Percentiles rank a stretch among this genome's conserved stretches.
These are phyloP conservation scores for Botryotinia calthae DNA, from an alignment of 2,329 filamentous ascomycete species.

Conservation along the genomic window DNA sequence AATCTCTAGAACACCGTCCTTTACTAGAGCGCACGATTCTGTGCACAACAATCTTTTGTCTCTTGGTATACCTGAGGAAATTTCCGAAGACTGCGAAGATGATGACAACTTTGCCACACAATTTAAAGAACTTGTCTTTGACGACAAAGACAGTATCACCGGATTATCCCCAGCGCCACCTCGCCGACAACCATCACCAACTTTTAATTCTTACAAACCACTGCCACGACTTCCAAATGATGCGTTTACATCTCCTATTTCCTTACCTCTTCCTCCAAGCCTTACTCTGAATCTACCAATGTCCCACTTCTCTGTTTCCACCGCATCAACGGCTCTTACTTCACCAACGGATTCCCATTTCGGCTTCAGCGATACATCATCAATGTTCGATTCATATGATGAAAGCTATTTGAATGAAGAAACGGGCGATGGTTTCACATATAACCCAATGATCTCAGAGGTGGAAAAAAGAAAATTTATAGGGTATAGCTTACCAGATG, in stretches of 20 bases:
- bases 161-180: conserved; percentile 34
- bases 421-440: conserved; percentile 33
- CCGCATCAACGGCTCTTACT: conserved; percentile 31
- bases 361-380: conserved; percentile 28
- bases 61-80: conserved; percentile 47
- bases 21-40: neutral
- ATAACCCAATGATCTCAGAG: conserved; percentile 25
- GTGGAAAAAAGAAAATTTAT: conserved; percentile 23
- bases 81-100: conserved; percentile 52
- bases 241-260: conserved; percentile 18
- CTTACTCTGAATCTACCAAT: conserved; percentile 29
- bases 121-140: conserved; percentile 25
- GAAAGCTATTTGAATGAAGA: conserved; percentile 30
- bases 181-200: conserved; percentile 21
- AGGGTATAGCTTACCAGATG: conserved; percentile 32
- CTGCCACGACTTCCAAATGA: conserved; percentile 35
- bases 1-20: conserved; percentile 29
- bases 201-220: conserved; percentile 29
- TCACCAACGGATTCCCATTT: conserved; percentile 35
- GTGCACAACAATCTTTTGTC: neutral
- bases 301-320: conserved; percentile 38
- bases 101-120: conserved; percentile 61
- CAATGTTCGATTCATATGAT: conserved; percentile 28
- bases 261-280: conserved; percentile 27
- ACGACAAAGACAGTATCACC: conserved; percentile 31